phyloP scores from a whole-genome alignment of 352 stramenopile genomes.

The Globisporangium takayamanum region DNA sequence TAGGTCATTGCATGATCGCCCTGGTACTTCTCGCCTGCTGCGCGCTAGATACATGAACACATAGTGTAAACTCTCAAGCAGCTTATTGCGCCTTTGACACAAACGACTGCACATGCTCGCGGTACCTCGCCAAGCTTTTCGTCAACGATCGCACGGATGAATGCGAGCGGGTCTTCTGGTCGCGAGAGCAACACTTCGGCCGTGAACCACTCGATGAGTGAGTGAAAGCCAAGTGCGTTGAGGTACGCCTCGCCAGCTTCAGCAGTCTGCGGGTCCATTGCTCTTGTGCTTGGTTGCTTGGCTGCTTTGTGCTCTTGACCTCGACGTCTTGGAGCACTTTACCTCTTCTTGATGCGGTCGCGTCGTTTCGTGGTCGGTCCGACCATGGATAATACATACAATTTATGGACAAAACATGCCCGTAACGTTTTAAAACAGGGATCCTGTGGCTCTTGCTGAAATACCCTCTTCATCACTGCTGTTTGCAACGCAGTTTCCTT shows the following conservation, averaged over 20 bases:
- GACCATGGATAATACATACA: no score
- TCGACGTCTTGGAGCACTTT: no score
- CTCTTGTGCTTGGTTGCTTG: neutral
- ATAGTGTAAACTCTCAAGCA: neutral
- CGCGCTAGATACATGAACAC: conserved; percentile 14
- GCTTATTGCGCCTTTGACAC: neutral
- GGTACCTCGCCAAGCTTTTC: conserved; percentile 76
- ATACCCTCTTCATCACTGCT: no score
- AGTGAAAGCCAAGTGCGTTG: conserved; percentile 84
- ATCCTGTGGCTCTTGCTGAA: no score
- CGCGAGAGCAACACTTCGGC: conserved; percentile 79
- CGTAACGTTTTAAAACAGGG: no score
- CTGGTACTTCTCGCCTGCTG: conserved; percentile 61
- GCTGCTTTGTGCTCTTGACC: no score
- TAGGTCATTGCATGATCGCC: conserved; percentile 73
- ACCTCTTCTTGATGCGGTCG: no score
- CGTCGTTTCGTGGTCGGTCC: no score
- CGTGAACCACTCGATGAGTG: conserved; percentile 89
- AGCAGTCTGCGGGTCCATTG: conserved; percentile 68
- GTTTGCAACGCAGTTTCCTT: no score
- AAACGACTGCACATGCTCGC: neutral
- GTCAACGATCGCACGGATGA: conserved; percentile 71
- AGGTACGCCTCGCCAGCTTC: conserved; percentile 84
- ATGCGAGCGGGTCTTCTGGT: conserved; percentile 82
- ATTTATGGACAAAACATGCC: no score